A percentile compares a stretch with the other conserved stretches of the same genome.
These are phyloP conservation scores for Chlamydomonas schloesseri DNA, from an alignment of 139 green algal genomes.

Conservation along the genomic window DNA sequence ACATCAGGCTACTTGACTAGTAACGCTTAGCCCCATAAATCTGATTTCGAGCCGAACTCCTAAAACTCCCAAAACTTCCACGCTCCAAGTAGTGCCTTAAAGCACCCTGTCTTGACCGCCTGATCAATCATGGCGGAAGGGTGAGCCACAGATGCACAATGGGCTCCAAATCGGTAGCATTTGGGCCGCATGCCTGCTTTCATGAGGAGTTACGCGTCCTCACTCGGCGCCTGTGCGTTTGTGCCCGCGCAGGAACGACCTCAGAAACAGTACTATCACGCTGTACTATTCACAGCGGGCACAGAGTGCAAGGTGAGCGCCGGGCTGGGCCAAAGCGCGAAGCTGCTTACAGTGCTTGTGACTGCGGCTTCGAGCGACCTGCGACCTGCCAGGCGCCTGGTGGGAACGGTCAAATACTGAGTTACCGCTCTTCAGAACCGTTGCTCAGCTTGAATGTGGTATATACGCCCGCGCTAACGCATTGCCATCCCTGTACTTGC, in stretches of 20 bases:
- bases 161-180: neutral
- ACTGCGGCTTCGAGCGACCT: neutral
- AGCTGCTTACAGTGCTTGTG: neutral
- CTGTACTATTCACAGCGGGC: conserved; percentile 31
- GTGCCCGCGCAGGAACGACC: neutral
- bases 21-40: too few relatives aligned
- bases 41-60: too few relatives aligned
- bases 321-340: neutral
- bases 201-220: neutral
- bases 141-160: neutral
- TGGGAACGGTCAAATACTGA: too few relatives aligned
- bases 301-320: conserved; percentile 14
- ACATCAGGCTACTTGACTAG: too few relatives aligned
- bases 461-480: too few relatives aligned
- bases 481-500: too few relatives aligned
- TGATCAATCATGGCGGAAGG: neutral
- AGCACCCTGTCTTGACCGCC: neutral
- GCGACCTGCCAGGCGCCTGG: too few relatives aligned
- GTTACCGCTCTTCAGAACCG: too few relatives aligned
- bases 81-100: neutral
- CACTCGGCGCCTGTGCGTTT: neutral
- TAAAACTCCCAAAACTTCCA: neutral
- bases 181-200: neutral
- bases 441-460: too few relatives aligned
- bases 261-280: conserved; percentile 10